Evolutionary conservation across 1,284 basidiomycete genomes (phyloP).

Genomic region (Trichosporon inkin): DNA sequence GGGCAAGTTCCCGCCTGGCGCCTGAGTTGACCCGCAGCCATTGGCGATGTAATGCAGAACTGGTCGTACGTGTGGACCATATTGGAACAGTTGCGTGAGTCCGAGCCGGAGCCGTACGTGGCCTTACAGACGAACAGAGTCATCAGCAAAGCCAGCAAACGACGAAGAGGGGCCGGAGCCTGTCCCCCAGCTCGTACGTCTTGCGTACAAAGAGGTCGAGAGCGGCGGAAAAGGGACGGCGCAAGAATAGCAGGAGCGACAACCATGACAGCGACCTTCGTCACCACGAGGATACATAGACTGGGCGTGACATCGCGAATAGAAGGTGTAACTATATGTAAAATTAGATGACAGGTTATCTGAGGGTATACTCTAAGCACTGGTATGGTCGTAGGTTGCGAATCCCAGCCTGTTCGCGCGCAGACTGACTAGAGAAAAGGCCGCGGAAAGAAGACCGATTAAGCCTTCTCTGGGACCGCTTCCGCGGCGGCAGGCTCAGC

Average conservation of each 20-base stretch:
- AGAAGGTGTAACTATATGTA: neutral
- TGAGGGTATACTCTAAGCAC: conserved; percentile 3
- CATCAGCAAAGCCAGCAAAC: neutral
- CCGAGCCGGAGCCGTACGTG: neutral
- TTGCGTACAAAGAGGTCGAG: conserved; percentile 25
- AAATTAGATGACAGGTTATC: neutral
- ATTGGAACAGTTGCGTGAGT: conserved; percentile 44
- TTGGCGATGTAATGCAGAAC: conserved; percentile 45
- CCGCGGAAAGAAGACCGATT: neutral
- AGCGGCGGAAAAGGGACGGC: neutral
- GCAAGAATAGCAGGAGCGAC: neutral
- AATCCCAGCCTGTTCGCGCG: neutral
- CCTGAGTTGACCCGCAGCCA: conserved; percentile 26
- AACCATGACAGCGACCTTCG: neutral
- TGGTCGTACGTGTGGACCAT: conserved; percentile 50
- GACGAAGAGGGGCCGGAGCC: conserved; percentile 35
- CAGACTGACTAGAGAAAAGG: neutral
- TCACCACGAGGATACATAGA: too few species aligned
- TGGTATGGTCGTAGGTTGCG: neutral
- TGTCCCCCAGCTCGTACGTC: conserved; percentile 37
- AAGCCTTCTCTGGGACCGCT: neutral
- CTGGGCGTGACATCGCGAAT: neutral
- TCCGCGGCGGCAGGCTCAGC: neutral
- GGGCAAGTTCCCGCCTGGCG: conserved; percentile 30
- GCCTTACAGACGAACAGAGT: neutral